Evolutionary conservation across 2,329 filamentous ascomycete genomes (phyloP).

Genomic region (Trichoderma sp.): DNA sequence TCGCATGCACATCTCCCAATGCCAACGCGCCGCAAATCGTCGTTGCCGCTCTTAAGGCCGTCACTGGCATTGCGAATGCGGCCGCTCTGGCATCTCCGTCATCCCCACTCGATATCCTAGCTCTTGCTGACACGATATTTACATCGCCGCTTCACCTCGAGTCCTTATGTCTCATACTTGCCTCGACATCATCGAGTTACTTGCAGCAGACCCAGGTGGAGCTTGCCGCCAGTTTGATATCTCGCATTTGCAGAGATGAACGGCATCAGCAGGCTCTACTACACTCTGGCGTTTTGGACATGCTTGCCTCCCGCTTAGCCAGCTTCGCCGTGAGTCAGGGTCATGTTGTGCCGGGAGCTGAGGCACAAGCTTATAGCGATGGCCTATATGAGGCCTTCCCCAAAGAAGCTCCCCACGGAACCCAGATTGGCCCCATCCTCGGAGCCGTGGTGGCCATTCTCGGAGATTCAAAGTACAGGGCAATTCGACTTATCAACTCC

Average conservation of each 20-base stretch:
- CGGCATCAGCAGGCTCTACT: slow-evolving; percentile 69
- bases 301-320: slow-evolving; percentile 70
- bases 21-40: slow-evolving; percentile 65
- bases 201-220: slow-evolving; percentile 60
- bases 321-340: slow-evolving; percentile 67
- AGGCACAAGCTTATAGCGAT: slow-evolving; percentile 52
- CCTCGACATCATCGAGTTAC: slow-evolving; percentile 52
- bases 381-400: slow-evolving; percentile 59
- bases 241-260: slow-evolving; percentile 64
- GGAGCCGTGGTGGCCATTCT: slow-evolving; percentile 77
- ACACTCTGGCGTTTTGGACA: slow-evolving; percentile 72
- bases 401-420: slow-evolving; percentile 55
- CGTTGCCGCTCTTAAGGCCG: slow-evolving; percentile 68
- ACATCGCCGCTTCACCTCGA: slow-evolving; percentile 56
- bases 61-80: slow-evolving; percentile 70
- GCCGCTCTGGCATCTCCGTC: slow-evolving; percentile 53
- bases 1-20: slow-evolving; percentile 65
- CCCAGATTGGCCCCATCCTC: slow-evolving; percentile 67
- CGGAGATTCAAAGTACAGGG: slow-evolving; percentile 73
- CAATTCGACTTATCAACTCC: slow-evolving; percentile 67
- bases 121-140: slow-evolving; percentile 66
- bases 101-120: slow-evolving; percentile 47
- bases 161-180: slow-evolving; percentile 64
- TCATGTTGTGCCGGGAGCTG: slow-evolving; percentile 65
- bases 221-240: slow-evolving; percentile 57